Base-by-base conservation (phyloP, 2,329 filamentous ascomycete species). In the Spiromastix sp. region DNA sequence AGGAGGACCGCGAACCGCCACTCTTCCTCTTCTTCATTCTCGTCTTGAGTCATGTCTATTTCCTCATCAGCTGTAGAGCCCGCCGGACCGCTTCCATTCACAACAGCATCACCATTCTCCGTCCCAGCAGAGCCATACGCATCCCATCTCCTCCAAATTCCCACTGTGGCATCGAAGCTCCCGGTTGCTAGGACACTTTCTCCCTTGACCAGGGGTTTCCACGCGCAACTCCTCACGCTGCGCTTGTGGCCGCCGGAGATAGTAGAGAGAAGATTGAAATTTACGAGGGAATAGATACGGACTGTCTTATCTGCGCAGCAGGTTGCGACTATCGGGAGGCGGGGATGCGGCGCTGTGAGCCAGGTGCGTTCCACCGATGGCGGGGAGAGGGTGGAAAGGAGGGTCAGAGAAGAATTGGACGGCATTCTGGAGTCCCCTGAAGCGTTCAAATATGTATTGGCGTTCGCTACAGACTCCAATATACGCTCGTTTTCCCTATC, bases 1-100 rank as follows among this genome's bases (percentile, higher is more conserved):
- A 98, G 71, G 1, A 96, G 81, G 5, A 95, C 79, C 0, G 83
- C 83, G 51, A 95, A 93, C 34, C 86, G 80, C 84, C 91, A 98
- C 42, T 94, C 87, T 34, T 87, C 81, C 0, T 81, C 74, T 3
- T 77, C 78, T 4, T 75, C 72, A 9, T 70, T 67, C 2, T 67
- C 66, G 9, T 62, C 61, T 40, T 54, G 33, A 10, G 64, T 57
- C 41, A 72, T 66, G 4, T 68, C 50, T 5, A 39, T 44, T 8
- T 42, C 51, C 1, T 48, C 49, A n/a, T 44, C 42, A 3, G 27
- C 39, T 7, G 27, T 36, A n/a, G 37, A 44, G 3, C 41, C 47
- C 4, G 40, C 43, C n/a, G 37, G 44, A 6, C 18, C 30, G 3
- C 42, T 48, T 3, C 40, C 42, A 9, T 42, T 39, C 7, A 40